Percentiles rank a stretch among this genome's conserved stretches.
Conservation (phyloP, 768 basidiomycete species). For the Leccinellum luteum region DNA sequence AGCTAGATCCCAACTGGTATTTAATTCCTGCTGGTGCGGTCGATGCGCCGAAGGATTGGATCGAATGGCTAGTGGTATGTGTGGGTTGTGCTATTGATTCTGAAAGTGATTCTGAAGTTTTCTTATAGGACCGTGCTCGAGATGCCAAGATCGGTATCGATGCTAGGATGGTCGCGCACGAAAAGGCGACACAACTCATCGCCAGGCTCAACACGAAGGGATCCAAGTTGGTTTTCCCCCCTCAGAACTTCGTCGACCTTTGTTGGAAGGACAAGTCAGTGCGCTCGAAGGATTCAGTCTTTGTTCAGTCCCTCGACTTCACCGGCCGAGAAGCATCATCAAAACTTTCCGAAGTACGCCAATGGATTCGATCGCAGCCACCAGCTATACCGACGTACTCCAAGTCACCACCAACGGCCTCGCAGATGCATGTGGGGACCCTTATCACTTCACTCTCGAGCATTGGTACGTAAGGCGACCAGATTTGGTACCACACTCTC, state of each 20-base stretch:
- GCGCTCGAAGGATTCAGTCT: constrained; percentile 63
- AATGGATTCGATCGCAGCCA: constrained; percentile 65
- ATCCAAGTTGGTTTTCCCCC: constrained; percentile 74
- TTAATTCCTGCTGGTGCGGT: constrained; percentile 55
- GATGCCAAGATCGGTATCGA: constrained; percentile 73
- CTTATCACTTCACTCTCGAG: constrained; percentile 66
- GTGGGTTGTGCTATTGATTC: constrained; percentile 16
- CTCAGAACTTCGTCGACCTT: constrained; percentile 81
- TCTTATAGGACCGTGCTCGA: constrained; percentile 36
- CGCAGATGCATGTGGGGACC: constrained; percentile 66
- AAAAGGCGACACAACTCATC: constrained; percentile 61
- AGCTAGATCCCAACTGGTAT: constrained; percentile 74
- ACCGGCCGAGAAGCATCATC: constrained; percentile 60
- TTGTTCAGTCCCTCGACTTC: constrained; percentile 68
- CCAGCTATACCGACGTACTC: constrained; percentile 61
- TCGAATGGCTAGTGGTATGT: constrained; percentile 71
- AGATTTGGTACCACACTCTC: neutral
- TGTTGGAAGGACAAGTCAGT: constrained; percentile 77
- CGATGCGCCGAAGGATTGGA: constrained; percentile 67
- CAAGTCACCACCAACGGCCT: constrained; percentile 54
- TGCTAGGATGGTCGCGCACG: constrained; percentile 77
- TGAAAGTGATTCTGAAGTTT: constrained; percentile 2
- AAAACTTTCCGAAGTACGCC: constrained; percentile 70
- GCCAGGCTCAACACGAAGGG: constrained; percentile 49
- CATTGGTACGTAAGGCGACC: constrained; percentile 50